Evolutionary conservation across 768 basidiomycete species (phyloP), one percentile per base, ranked within the genome.

Genomic region (Suillus bovinus): DNA sequence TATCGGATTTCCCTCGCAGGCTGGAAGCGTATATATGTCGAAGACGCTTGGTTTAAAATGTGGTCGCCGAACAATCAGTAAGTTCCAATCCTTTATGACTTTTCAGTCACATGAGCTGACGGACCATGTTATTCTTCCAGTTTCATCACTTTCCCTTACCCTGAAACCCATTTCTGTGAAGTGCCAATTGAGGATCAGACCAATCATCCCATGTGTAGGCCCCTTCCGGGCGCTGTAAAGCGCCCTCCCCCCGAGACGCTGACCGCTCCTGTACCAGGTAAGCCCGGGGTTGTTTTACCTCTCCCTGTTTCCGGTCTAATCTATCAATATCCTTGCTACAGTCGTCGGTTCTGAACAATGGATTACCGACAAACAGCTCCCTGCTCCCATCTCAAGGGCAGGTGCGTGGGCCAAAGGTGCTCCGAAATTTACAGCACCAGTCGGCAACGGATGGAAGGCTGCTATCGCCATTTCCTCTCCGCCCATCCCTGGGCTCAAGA

Each of bases 1-100:
- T 55, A 58, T 56, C 61, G 14, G 22, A 42, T 34, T 10, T 66
- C 38, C 14, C 13, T 58, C 29, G 24, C 14, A 82, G 81, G 81
- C 8, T 83, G 81, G 81, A 84, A 82, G 66, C 76, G 79, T 13
- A 73, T 82, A 22, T 71, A 77, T 36, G 72, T 83, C 1, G 64
- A 76, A n/a, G 81, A 82, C 14, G 49, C 63, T 9, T 83, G 80
- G 80, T 82, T 82, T 71, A 63, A 63, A 1, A 59, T 38, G 14
- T 76, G 69, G 68, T 71, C 69, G 1, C 63, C 47, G 11, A 71
- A 50, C 0, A 72, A 73, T 47, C 63, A 41, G 80, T 75, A 38
- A 38, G 71, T 59, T 11, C 29, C 63, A 46, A 14, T 33, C 52
- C 34, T 55, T 47, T 33, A 58, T 66, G n/a, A 36, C 38, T 29